phyloP scores from a whole-genome alignment of 2,329 filamentous ascomycete species.

The Pyrenophora teres region DNA sequence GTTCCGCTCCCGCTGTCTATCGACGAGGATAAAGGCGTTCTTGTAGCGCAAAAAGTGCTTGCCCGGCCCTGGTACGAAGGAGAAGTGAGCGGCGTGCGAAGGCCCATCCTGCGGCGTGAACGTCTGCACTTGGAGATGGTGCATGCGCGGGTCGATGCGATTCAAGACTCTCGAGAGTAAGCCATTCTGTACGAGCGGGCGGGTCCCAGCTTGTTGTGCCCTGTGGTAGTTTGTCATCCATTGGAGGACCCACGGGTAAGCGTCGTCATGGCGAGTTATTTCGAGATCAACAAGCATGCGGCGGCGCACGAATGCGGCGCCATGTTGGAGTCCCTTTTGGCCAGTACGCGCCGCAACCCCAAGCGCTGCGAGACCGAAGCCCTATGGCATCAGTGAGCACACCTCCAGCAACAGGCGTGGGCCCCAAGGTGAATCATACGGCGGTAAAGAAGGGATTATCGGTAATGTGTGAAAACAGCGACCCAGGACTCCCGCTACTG shows the following conservation, averaged over 20 bases:
- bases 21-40: constrained; percentile 84
- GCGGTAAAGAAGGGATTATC: constrained; percentile 61
- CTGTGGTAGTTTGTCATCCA: constrained; percentile 89
- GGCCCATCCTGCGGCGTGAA: constrained; percentile 68
- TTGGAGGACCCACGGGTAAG: constrained; percentile 90
- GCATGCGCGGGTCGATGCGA: constrained; percentile 63
- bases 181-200: constrained; percentile 38
- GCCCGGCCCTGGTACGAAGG: constrained; percentile 88
- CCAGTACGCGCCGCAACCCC: constrained; percentile 81
- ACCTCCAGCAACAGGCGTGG: constrained; percentile 20
- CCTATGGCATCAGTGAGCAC: constrained; percentile 53
- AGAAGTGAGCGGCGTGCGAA: constrained; percentile 77
- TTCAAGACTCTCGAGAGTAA: constrained; percentile 60
- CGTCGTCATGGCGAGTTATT: constrained; percentile 90
- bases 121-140: constrained; percentile 69
- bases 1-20: constrained; percentile 79
- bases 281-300: constrained; percentile 94
- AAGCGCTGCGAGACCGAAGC: constrained; percentile 88
- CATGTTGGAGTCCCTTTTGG: constrained; percentile 74
- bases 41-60: constrained; percentile 85
- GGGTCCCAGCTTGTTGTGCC: constrained; percentile 56
- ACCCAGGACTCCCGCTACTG: constrained; percentile 40
- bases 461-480: constrained; percentile 52
- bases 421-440: constrained; percentile 56
- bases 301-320: constrained; percentile 74